Evolutionary conservation across 441 rosid species (phyloP).

Genomic region (Manihot esculenta): DNA sequence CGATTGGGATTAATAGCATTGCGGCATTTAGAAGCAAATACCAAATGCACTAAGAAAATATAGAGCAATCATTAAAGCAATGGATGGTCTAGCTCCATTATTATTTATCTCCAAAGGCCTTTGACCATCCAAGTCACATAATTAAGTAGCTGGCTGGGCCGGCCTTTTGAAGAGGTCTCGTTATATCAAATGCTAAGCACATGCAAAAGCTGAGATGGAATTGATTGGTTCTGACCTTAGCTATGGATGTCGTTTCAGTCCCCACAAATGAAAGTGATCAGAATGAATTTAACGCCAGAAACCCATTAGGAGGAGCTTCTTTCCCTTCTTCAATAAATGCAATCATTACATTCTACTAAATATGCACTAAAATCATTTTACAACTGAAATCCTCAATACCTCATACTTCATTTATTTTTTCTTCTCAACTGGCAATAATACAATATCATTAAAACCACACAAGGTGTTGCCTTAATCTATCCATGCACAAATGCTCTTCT

Average conservation of each 20-base stretch:
- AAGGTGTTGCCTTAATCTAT: too few relatives aligned
- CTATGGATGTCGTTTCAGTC: not conserved
- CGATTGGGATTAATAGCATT: not conserved
- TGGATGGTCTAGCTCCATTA: not conserved
- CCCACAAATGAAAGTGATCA: too few relatives aligned
- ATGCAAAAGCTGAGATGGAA: slow-evolving; percentile 1
- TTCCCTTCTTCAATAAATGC: not conserved
- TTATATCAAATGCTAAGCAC: not conserved
- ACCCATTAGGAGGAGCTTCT: not conserved
- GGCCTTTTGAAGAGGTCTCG: not conserved
- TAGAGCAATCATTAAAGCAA: not conserved
- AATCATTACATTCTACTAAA: too few relatives aligned
- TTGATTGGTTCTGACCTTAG: not conserved
- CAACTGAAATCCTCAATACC: too few relatives aligned
- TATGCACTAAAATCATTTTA: too few relatives aligned
- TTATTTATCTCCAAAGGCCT: not conserved
- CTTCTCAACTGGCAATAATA: too few relatives aligned
- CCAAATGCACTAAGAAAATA: not conserved
- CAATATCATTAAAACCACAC: too few relatives aligned
- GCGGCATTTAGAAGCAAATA: not conserved
- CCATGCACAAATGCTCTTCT: too few relatives aligned
- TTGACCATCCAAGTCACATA: not conserved
- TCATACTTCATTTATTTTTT: too few relatives aligned
- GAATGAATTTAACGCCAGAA: too few relatives aligned
- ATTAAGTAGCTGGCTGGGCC: slow-evolving; percentile 6